Evolutionary conservation across 306 rosid genomes (phyloP).

Genomic region (Cucumis melo): DNA sequence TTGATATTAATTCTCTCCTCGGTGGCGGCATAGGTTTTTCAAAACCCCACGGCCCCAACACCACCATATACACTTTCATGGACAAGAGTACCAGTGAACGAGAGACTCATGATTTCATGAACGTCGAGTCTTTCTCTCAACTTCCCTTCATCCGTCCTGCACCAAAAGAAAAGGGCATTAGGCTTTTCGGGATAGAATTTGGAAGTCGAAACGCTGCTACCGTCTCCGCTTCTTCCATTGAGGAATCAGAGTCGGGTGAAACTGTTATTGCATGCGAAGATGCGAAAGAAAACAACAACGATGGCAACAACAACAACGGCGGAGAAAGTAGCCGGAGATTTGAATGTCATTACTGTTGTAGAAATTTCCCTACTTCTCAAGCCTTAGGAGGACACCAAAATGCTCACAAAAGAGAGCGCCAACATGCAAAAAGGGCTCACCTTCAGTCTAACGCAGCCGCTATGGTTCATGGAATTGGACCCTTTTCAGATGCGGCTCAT

Average conservation of each 20-base stretch:
- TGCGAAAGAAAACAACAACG: not conserved
- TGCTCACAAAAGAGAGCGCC: constrained; percentile 86
- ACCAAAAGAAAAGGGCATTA: constrained; percentile 44
- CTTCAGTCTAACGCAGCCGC: constrained; percentile 43
- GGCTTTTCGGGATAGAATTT: constrained; percentile 79
- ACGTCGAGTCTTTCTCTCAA: constrained; percentile 87
- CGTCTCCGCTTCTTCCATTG: not conserved
- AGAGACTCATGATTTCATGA: constrained; percentile 89
- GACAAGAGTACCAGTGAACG: constrained; percentile 42
- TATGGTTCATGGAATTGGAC: constrained; percentile 30
- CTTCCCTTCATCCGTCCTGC: constrained; percentile 91
- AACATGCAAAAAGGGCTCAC: constrained; percentile 81
- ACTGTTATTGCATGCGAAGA: constrained; percentile 16
- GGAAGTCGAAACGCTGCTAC: constrained; percentile 10
- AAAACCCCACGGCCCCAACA: not conserved
- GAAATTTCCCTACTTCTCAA: constrained; percentile 90
- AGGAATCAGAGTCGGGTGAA: constrained; percentile 24
- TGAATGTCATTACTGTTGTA: constrained; percentile 87
- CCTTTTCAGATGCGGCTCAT: constrained; percentile 43
- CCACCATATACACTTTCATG: constrained; percentile 19
- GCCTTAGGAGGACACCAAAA: constrained; percentile 96
- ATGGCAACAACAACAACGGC: not conserved
- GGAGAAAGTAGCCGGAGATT: constrained; percentile 59
- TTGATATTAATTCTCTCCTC: not conserved
- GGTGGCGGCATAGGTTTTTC: no score